A percentile compares a stretch with the other conserved stretches of the same genome.
phyloP scores from a whole-genome alignment of 768 basidiomycete species.

The Boletus rubroflammeus region DNA sequence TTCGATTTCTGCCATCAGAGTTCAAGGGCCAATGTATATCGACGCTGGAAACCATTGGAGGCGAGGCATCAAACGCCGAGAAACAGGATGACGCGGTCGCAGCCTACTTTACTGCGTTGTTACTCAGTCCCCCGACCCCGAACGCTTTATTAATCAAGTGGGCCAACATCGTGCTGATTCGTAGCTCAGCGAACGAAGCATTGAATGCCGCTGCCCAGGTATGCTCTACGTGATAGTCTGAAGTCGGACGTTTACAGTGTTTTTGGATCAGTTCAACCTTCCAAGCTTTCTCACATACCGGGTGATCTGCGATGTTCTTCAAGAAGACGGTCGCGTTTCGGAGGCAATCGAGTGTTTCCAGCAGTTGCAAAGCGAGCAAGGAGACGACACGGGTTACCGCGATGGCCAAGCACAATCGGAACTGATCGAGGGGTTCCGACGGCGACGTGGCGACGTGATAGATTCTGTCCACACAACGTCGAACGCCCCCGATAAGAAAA shows the following conservation, averaged over 20 bases:
- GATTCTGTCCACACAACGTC: not conserved
- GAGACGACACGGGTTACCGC: too few species aligned
- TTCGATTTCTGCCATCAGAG: not conserved
- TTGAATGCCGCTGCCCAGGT: not conserved
- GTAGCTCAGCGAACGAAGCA: not conserved
- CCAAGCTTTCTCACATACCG: not conserved
- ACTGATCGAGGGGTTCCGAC: too few species aligned
- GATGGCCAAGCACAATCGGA: too few species aligned
- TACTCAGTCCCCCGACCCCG: not conserved
- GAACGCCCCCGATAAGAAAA: not conserved
- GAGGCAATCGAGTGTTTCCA: too few species aligned
- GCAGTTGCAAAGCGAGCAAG: too few species aligned
- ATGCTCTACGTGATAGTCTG: not conserved
- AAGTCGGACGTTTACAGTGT: too few species aligned
- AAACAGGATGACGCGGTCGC: not conserved
- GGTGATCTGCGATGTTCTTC: slow-evolving; percentile 1
- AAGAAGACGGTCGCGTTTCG: not conserved
- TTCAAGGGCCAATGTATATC: slow-evolving; percentile 1
- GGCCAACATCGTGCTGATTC: not conserved
- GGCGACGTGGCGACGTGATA: too few species aligned
- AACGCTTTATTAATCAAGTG: not conserved
- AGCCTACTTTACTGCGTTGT: slow-evolving; percentile 3
- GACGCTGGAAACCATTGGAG: not conserved
- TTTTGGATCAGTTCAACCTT: slow-evolving; percentile 1
- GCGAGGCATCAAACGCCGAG: not conserved